Conservation (phyloP, 1,139 yeast species). For the Saccharomycopsis crataegensis region DNA sequence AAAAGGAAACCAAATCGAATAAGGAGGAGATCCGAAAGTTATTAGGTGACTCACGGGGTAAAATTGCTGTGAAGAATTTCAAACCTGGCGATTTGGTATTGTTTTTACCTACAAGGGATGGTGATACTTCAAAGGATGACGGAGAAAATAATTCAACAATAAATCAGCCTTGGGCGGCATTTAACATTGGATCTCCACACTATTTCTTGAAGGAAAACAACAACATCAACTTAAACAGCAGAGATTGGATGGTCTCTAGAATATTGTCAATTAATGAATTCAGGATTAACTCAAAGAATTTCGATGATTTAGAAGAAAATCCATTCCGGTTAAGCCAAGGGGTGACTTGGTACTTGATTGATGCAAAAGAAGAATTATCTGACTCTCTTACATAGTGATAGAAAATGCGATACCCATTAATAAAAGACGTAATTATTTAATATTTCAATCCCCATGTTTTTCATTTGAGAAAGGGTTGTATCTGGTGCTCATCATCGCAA, state of each 20-base stretch:
- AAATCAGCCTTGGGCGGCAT: constrained; percentile 76
- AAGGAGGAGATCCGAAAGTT: constrained; percentile 38
- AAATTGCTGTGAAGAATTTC: constrained; percentile 62
- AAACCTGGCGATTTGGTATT: constrained; percentile 67
- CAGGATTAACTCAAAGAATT: constrained; percentile 35
- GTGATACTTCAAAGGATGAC: constrained; percentile 9
- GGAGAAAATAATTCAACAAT: constrained; percentile 17
- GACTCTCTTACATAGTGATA: background rate
- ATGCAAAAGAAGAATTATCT: constrained; percentile 34
- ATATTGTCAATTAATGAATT: constrained; percentile 44
- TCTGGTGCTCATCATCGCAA: background rate
- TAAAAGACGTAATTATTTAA: background rate
- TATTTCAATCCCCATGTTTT: background rate
- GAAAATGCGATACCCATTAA: background rate
- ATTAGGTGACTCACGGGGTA: constrained; percentile 35
- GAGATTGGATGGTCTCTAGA: constrained; percentile 72
- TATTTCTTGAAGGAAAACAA: constrained; percentile 46
- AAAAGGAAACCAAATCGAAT: constrained; percentile 60
- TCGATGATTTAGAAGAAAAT: constrained; percentile 30
- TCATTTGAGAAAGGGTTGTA: background rate
- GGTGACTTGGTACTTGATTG: constrained; percentile 43
- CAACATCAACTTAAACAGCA: constrained; percentile 19
- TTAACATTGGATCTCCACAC: constrained; percentile 76
- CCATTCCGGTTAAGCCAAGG: constrained; percentile 46
- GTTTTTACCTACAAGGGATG: constrained; percentile 69